Base-by-base conservation (phyloP, 1,284 basidiomycete species). In the Rhodotorula sp. region DNA sequence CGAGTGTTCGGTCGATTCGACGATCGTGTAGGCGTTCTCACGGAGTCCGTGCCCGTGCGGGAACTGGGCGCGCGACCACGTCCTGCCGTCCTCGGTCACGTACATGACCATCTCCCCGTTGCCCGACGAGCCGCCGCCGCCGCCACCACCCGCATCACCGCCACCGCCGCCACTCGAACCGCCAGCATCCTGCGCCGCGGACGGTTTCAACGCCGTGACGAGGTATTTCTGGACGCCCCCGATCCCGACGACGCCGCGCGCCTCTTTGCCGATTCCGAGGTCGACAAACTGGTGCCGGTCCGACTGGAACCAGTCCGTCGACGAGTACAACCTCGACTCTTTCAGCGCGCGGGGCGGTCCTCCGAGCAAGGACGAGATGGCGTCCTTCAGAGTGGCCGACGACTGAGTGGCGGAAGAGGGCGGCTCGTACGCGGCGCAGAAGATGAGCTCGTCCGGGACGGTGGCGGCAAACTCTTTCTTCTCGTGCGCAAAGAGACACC, bases 1-100 rank as follows among this genome's bases (percentile, higher is more conserved):
- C 16, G 93, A 97, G 80, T 97, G 92, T 0, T 89, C 88, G 3
- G 93, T 96, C 21, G 89, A 90, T 81, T 98, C 94, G 69, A 99
- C 91, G 74, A 99, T 89, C 0, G 96, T 99, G 81, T 99, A 98
- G 15, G 91, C 92, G 79, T 93, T 94, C 82, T 95, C 92, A 12
- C 88, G 86, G 5, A 95, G 85, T 57, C 87, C 86, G 7, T 91
- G 89, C 5, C 91, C 90, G 77, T 93, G 92, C 7, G 93, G 93
- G 84, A 96, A 95, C 67, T 87, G 87, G 6, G 90, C 91, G 76
- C 88, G 87, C 3, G 89, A 89, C 93, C 93, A 97, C 5, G 85
- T 86, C 76, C 87, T 85, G 12, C 90, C 89, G 81, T 97, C 90
- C 6, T 91, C 85, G 0, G 90, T 88, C 51, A 95, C 91, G 78